Evolutionary conservation across 305 asterid species (phyloP).

Genomic region (Euphrasia arctica): DNA sequence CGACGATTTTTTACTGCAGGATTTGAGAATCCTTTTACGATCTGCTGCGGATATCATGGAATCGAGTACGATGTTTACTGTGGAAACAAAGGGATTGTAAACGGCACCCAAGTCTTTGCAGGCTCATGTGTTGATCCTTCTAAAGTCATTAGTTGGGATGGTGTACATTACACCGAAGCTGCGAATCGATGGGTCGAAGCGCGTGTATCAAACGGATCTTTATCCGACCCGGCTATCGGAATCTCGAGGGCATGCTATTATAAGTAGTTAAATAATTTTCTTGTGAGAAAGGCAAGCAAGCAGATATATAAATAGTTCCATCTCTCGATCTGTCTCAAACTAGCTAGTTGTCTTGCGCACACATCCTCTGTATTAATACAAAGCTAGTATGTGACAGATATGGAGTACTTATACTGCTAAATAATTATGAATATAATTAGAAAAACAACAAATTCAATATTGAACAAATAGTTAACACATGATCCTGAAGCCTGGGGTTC

Average conservation of each 20-base stretch:
- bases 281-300: too few species aligned
- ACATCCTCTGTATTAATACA: too few species aligned
- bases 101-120: slow-evolving; percentile 44
- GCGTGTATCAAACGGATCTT: slow-evolving; percentile 41
- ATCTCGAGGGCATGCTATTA: slow-evolving; percentile 32
- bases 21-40: slow-evolving; percentile 35
- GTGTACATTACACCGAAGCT: slow-evolving; percentile 56
- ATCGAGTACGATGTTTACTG: slow-evolving; percentile 43
- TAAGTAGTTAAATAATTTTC: neutral
- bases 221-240: slow-evolving; percentile 47
- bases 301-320: too few species aligned
- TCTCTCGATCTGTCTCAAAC: too few species aligned
- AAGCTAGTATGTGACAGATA: too few species aligned
- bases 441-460: too few species aligned
- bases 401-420: too few species aligned
- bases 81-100: slow-evolving; percentile 43
- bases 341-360: too few species aligned
- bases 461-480: too few species aligned
- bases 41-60: slow-evolving; percentile 61
- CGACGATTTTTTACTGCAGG: slow-evolving; percentile 31
- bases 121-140: slow-evolving; percentile 47
- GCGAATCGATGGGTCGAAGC: slow-evolving; percentile 58
- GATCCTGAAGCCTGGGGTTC: too few species aligned
- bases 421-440: too few species aligned
- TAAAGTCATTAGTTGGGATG: slow-evolving; percentile 54